Evolutionary conservation across 495 filamentous ascomycete species (phyloP), one percentile per base, ranked within the genome.

Genomic region (Bryoglossum gracile): DNA sequence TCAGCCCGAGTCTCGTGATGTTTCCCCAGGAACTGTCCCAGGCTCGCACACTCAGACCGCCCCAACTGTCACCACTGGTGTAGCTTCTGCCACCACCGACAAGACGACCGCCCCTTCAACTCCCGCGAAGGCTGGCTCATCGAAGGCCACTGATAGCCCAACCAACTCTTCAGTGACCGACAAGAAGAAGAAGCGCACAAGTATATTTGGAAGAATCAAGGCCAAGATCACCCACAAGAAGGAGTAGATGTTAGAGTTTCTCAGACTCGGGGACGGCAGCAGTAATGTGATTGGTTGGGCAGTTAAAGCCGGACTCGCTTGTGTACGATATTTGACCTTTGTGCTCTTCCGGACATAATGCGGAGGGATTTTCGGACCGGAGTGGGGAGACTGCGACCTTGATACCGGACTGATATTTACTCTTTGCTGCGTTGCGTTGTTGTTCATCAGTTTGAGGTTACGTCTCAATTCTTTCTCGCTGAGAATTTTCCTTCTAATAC

Each of bases 161-260:
- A 52, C 54, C 13, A 36, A 24, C 16, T 24, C 35, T 18, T 46
- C 59, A 8, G 17, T 42, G 70, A 80, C 35, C 9, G 49, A 55
- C 6, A 58, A 58, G 73, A 82, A 75, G 71, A 71, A 75, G 63
- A 75, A 81, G 59, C 56, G 80, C 46, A 72, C 64, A 43, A 67
- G 71, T 53, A 65, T 84, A 50, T 73, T 83, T 46, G 70, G 67
- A 54, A 76, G 72, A 61, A 43, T 84, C 37, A 82, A 78, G 70
- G 70, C 71, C 43, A 82, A 72, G 65, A 57, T 82, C 23, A 51
- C 60, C 34, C 50, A 64, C 51, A 60, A 60, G 44, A 47, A 58
- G 32, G 28, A 50, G 13, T 55, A 50, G 40, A 28, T 30, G 18
- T 25, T 35, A 19, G 21, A 41, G 11, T 30, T 37, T n/a, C 3